Conservation (phyloP, 805 yeast species). For the Kodamaea kaohsiungensis region DNA sequence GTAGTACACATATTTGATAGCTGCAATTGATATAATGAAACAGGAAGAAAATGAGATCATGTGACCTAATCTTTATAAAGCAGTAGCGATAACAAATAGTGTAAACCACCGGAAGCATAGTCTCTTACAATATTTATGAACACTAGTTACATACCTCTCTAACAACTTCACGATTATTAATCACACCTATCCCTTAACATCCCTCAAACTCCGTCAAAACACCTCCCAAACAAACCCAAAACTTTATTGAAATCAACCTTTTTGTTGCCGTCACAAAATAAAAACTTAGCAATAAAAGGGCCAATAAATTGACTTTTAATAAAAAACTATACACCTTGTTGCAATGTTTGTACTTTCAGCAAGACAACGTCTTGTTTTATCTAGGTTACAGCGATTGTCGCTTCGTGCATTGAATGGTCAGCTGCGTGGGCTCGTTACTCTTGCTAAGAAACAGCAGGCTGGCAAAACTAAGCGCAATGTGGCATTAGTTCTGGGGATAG, state of each 20-base stretch:
- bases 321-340: background rate
- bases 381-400: constrained; percentile 16
- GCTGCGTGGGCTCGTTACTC: constrained; percentile 8
- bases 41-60: too few relatives aligned
- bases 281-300: background rate
- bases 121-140: too few relatives aligned
- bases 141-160: too few relatives aligned
- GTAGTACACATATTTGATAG: too few relatives aligned
- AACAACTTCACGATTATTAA: too few relatives aligned
- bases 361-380: constrained; percentile 20
- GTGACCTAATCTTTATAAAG: too few relatives aligned
- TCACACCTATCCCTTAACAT: too few relatives aligned
- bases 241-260: background rate
- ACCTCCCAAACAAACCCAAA: too few relatives aligned
- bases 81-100: too few relatives aligned
- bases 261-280: background rate
- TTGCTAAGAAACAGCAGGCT: constrained; percentile 7
- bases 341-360: constrained; percentile 20
- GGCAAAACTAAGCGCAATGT: constrained; percentile 25
- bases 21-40: too few relatives aligned
- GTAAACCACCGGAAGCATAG: too few relatives aligned
- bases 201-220: too few relatives aligned
- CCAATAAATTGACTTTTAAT: background rate
- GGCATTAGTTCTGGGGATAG: constrained; percentile 42
- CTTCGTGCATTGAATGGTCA: constrained; percentile 2